Evolutionary conservation across 371 early-diverging fungal genomes (phyloP).

Genomic region (Capniomyces stellatus): DNA sequence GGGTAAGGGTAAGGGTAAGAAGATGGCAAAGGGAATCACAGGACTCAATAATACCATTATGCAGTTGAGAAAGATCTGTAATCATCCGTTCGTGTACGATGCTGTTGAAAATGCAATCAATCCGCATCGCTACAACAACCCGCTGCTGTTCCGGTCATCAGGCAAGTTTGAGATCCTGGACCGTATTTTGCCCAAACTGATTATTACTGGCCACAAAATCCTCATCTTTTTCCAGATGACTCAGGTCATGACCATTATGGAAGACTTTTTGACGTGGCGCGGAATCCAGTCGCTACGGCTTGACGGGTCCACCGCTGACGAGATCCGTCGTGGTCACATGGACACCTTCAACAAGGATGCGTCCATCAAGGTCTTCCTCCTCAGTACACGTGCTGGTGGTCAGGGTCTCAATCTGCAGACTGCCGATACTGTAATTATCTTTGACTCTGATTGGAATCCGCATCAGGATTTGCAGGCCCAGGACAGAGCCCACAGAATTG

Average conservation of each 20-base stretch:
- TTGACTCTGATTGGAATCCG: slow-evolving; percentile 99
- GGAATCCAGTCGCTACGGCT: slow-evolving; percentile 71
- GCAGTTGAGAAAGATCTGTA: slow-evolving; percentile 98
- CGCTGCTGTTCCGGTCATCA: slow-evolving; percentile 24
- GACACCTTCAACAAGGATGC: slow-evolving; percentile 65
- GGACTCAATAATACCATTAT: slow-evolving; percentile 94
- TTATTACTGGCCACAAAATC: slow-evolving; percentile 66
- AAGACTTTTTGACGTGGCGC: slow-evolving; percentile 79
- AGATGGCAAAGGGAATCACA: slow-evolving; percentile 27
- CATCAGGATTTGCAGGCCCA: slow-evolving; percentile 99
- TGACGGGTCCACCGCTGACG: slow-evolving; percentile 91
- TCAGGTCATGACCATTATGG: slow-evolving; percentile 93
- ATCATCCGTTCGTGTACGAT: slow-evolving; percentile 97
- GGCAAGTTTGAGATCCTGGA: slow-evolving; percentile 98
- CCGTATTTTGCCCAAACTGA: slow-evolving; percentile 83
- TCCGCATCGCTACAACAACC: slow-evolving; percentile 23
- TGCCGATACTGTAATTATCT: slow-evolving; percentile 99
- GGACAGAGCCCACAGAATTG: slow-evolving; percentile 99
- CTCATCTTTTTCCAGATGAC: slow-evolving; percentile 99
- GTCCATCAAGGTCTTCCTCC: slow-evolving; percentile 79
- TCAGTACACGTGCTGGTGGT: slow-evolving; percentile 98
- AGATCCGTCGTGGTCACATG: slow-evolving; percentile 72
- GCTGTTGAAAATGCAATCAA: slow-evolving; percentile 60
- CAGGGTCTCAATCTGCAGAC: slow-evolving; percentile 97
- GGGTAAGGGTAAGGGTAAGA: slow-evolving; percentile 17